phyloP scores from a whole-genome alignment of 352 stramenopile species.

The Globisporangium mamillatum region DNA sequence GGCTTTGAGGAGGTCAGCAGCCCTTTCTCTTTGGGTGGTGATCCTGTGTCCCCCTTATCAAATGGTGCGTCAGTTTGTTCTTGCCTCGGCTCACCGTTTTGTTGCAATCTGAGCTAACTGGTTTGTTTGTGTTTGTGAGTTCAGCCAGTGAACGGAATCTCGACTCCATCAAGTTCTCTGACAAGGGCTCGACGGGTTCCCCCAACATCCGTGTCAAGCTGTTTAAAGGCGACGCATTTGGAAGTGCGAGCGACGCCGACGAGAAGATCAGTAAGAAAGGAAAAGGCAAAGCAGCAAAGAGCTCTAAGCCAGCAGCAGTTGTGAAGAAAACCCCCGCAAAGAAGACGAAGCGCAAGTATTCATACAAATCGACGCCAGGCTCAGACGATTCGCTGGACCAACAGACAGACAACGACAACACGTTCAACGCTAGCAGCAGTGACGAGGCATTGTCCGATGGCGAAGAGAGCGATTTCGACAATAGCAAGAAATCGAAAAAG shows the following conservation, averaged over 20 bases:
- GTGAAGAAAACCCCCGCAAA: constrained; percentile 14
- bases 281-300: constrained; percentile 1
- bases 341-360: constrained; percentile 35
- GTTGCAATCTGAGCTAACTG: not conserved
- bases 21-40: constrained; percentile 61
- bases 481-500: constrained; percentile 18
- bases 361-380: constrained; percentile 44
- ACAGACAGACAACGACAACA: constrained; percentile 63
- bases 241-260: constrained; percentile 15
- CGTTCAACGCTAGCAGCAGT: constrained; percentile 44
- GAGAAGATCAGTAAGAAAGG: constrained; percentile 23
- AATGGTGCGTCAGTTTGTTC: constrained; percentile 37
- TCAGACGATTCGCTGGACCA: constrained; percentile 45
- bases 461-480: constrained; percentile 54
- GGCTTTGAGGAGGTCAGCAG: constrained; percentile 46
- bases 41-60: constrained; percentile 59
- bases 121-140: not conserved
- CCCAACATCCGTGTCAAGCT: constrained; percentile 53
- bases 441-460: constrained; percentile 32
- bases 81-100: not conserved
- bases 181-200: constrained; percentile 38
- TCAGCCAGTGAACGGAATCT: constrained; percentile 63
- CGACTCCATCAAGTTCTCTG: constrained; percentile 53
- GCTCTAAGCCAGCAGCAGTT: not conserved
- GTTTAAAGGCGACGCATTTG: constrained; percentile 37